Percentiles rank a stretch among this genome's conserved stretches.
phyloP scores from a whole-genome alignment of 805 yeast species.

The Saccharomycopsis sp. region DNA sequence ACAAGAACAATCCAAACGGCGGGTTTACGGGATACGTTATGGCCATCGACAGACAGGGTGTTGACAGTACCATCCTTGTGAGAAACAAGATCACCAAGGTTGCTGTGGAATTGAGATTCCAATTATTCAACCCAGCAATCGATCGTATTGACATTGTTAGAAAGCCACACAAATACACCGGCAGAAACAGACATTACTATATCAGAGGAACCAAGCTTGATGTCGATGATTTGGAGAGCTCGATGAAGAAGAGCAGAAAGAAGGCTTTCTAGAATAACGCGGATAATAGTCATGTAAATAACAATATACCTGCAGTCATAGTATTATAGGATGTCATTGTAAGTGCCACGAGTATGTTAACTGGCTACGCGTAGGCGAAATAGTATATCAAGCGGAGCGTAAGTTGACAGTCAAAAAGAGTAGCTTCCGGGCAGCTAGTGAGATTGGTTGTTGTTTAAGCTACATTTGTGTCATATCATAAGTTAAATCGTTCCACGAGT shows the following conservation, averaged over 20 bases:
- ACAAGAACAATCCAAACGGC: constrained; percentile 48
- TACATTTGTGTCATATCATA: too few species aligned
- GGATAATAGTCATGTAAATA: not conserved
- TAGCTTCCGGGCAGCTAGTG: too few species aligned
- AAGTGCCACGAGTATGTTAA: too few species aligned
- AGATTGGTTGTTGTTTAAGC: too few species aligned
- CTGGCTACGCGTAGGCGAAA: too few species aligned
- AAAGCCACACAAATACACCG: constrained; percentile 65
- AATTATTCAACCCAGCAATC: constrained; percentile 73
- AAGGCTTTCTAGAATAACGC: not conserved
- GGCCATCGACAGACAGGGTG: constrained; percentile 63
- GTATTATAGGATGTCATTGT: too few species aligned
- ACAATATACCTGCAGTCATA: too few species aligned
- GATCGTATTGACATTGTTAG: constrained; percentile 70
- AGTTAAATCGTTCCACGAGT: too few species aligned
- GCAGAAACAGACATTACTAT: constrained; percentile 83
- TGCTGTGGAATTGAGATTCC: constrained; percentile 82
- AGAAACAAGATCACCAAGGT: constrained; percentile 76
- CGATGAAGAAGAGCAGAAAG: not conserved
- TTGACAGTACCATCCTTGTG: constrained; percentile 69
- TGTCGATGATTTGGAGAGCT: constrained; percentile 56
- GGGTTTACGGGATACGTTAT: constrained; percentile 73
- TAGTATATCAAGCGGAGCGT: too few species aligned
- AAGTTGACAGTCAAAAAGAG: too few species aligned
- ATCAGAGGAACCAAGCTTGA: constrained; percentile 75